Conservation (phyloP, 345 rosid species). For the Barbarea vulgaris region DNA sequence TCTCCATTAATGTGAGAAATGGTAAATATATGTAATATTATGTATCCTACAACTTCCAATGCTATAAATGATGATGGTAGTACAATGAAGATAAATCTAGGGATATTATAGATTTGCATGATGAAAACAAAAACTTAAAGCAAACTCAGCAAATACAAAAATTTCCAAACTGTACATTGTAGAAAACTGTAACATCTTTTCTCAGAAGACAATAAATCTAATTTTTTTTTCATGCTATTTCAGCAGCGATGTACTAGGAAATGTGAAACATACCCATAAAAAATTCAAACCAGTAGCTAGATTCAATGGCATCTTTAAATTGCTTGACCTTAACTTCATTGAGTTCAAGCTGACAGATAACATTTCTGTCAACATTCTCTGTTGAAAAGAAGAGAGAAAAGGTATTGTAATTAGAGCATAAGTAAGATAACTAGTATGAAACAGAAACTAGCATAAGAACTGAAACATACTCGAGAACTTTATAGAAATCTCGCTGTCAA, state of each 20-base stretch:
- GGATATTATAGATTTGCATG: not conserved
- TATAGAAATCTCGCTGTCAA: constrained; percentile 83
- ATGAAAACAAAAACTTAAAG: not conserved
- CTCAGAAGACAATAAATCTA: not conserved
- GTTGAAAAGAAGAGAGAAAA: constrained; percentile 20
- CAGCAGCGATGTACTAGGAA: constrained; percentile 1
- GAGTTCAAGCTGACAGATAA: constrained; percentile 67
- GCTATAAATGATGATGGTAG: constrained; percentile 11
- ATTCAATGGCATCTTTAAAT: constrained; percentile 88
- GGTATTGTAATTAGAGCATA: not conserved
- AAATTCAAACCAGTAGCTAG: constrained; percentile 90
- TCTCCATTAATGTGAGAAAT: constrained; percentile 4
- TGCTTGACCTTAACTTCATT: constrained; percentile 69
- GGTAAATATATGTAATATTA: not conserved
- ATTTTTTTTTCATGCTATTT: not conserved
- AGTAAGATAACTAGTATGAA: constrained; percentile 6
- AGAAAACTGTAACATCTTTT: not conserved
- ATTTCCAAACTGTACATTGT: not conserved
- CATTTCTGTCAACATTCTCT: constrained; percentile 66
- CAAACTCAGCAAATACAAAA: not conserved
- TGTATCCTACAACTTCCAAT: not conserved
- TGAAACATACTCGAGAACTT: constrained; percentile 78
- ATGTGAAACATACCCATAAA: constrained; percentile 55
- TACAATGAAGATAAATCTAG: not conserved
- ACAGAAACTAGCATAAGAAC: not conserved